Evolutionary conservation across 352 stramenopile genomes (phyloP), one percentile per base, ranked within the genome.

Genomic region (Phytophthora agathidicida): DNA sequence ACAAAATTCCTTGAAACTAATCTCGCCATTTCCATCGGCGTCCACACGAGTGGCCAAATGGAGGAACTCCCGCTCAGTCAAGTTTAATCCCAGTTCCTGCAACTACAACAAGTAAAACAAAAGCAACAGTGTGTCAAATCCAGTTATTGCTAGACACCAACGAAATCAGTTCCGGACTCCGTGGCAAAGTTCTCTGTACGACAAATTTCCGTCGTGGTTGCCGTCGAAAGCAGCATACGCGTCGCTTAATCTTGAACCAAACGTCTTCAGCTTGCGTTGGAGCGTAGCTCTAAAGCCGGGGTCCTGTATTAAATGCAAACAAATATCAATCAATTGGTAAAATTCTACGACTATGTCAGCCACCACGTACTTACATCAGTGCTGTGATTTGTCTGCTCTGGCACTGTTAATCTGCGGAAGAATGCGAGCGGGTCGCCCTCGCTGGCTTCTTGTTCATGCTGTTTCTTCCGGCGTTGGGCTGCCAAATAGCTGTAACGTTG

Each of bases 1-100:
- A 36, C 32, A 78, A 52, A 88, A 88, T 62, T 88, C 75, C 14
- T 73, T 73, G 48, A 83, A 88, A 49, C 75, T 79, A 46, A 86
- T 88, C 48, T 83, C 77, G 11, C 75, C 73, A 20, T 70, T 83
- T 5, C 71, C 65, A 32, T 83, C 73, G 0, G 71, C 73, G 41
- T 86, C 73, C 4, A 81, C 65, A 6, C 60, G 43, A 8, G 60
- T 61, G 7, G 60, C 71, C 5, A 88, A 32, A 31, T 80, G 65
- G 2, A 70, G 59, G 22, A 86, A 84, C 47, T 86, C 77, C 20
- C 59, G 70, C 23, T 85, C 64, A 3, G 68, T 86, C 13, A 84
- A 66, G 16, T 86, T 63, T 17, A 88, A 19, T 1, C 73, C 77
- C 2, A 88, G 54, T n/a, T 75, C 38, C 43, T 81, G 60, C 7